Percentiles rank a stretch among this genome's conserved stretches.
These are phyloP conservation scores for Spathaspora boniae DNA, from an alignment of 805 yeast species.

Conservation along the genomic window DNA sequence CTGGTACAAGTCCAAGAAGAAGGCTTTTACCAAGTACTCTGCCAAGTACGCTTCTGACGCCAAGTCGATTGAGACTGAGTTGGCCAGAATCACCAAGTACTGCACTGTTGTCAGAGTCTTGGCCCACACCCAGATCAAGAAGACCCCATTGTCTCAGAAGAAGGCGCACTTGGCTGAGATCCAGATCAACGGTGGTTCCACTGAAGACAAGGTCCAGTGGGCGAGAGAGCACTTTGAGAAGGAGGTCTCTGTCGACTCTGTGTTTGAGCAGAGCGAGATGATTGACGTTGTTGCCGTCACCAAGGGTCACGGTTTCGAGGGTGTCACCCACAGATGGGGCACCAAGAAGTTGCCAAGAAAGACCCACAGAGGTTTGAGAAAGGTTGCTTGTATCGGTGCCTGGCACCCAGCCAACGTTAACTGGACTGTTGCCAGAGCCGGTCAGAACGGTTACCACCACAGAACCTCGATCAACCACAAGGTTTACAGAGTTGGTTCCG, in stretches of 20 bases:
- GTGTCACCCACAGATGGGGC: conserved; percentile 99
- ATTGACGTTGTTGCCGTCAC: conserved; percentile 98
- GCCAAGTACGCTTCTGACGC: conserved; percentile 94
- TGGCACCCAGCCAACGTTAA: conserved; percentile 99
- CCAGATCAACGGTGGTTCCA: conserved; percentile 99
- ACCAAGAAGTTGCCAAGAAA: conserved; percentile 99
- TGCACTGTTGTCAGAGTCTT: conserved; percentile 97
- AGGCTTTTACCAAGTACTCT: conserved; percentile 99
- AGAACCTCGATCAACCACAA: conserved; percentile 99
- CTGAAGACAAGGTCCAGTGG: conserved; percentile 97
- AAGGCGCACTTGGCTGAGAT: conserved; percentile 99
- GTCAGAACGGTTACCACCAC: conserved; percentile 99
- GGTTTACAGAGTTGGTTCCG: conserved; percentile 98
- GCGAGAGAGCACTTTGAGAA: conserved; percentile 99
- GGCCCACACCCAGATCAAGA: conserved; percentile 99
- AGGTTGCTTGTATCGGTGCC: conserved; percentile 99
- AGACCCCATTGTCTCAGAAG: conserved; percentile 99
- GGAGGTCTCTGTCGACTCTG: conserved; percentile 93
- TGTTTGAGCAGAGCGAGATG: conserved; percentile 98
- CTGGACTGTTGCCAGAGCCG: conserved; percentile 99
- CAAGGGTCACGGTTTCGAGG: conserved; percentile 99
- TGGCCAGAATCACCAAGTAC: conserved; percentile 98
- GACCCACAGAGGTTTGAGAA: conserved; percentile 99
- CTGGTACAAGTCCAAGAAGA: conserved; percentile 99
- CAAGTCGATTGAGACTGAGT: conserved; percentile 87